phyloP scores from a whole-genome alignment of 2,329 filamentous ascomycete genomes.

The Cryphonectria parasitica region DNA sequence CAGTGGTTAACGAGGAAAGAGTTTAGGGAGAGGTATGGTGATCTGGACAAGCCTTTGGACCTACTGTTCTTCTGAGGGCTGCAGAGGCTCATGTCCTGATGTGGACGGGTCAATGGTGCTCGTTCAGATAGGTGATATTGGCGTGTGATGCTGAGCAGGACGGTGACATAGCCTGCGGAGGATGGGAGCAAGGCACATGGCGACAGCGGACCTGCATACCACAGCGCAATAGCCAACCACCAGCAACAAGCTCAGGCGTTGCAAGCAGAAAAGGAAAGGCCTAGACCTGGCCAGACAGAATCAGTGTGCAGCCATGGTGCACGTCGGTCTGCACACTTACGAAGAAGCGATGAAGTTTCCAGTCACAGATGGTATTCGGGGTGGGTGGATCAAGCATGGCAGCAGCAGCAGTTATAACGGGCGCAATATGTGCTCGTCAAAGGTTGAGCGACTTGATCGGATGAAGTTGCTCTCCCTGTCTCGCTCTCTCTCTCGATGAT shows the following conservation, averaged over 20 bases:
- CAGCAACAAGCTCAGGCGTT: neutral
- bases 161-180: neutral
- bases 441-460: neutral
- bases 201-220: neutral
- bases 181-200: neutral
- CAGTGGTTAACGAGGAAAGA: conserved; percentile 72
- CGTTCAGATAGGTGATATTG: neutral
- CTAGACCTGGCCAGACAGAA: neutral
- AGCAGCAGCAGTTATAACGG: neutral
- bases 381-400: neutral
- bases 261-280: neutral
- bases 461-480: neutral
- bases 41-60: conserved; percentile 60
- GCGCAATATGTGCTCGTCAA: neutral
- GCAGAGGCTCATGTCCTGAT: conserved; percentile 7
- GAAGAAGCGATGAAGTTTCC: neutral
- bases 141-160: neutral
- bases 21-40: conserved; percentile 71
- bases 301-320: neutral
- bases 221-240: neutral
- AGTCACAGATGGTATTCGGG: neutral
- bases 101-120: neutral
- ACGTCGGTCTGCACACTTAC: neutral
- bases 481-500: too few species aligned
- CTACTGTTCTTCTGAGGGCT: conserved; percentile 65